phyloP scores from a whole-genome alignment of 2,329 filamentous ascomycete species.

The Tolypocladium inflatum region DNA sequence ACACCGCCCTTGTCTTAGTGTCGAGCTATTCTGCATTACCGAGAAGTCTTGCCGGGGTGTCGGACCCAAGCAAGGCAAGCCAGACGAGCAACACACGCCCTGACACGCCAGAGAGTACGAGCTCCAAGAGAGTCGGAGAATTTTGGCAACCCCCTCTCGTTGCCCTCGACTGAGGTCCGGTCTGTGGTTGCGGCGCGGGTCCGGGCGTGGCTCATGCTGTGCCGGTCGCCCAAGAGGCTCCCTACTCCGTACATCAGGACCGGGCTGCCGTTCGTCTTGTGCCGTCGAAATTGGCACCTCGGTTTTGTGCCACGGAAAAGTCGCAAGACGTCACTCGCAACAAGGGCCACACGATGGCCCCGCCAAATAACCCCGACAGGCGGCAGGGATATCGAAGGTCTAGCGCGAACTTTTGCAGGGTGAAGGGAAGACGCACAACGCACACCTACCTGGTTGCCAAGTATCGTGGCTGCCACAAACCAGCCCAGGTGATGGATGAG shows the following conservation, averaged over 20 bases:
- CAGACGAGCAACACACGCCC: neutral
- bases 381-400: neutral
- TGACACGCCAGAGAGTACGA: neutral
- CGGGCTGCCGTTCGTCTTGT: neutral
- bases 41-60: constrained; percentile 1
- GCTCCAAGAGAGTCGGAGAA: neutral
- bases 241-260: neutral
- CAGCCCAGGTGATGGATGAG: neutral
- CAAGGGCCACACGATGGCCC: neutral
- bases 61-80: neutral
- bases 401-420: constrained; percentile 8
- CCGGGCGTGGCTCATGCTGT: neutral
- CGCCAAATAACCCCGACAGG: constrained; percentile 1
- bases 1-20: neutral
- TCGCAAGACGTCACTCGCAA: neutral
- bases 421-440: neutral
- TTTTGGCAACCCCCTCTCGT: neutral
- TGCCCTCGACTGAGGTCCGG: neutral
- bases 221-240: neutral
- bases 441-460: neutral
- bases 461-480: neutral
- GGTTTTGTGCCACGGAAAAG: neutral
- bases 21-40: constrained; percentile 5
- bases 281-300: neutral
- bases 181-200: neutral